Evolutionary conservation across 2,329 filamentous ascomycete genomes (phyloP), one percentile per base, ranked within the genome.

Genomic region (Chaetomiaceae sp.): DNA sequence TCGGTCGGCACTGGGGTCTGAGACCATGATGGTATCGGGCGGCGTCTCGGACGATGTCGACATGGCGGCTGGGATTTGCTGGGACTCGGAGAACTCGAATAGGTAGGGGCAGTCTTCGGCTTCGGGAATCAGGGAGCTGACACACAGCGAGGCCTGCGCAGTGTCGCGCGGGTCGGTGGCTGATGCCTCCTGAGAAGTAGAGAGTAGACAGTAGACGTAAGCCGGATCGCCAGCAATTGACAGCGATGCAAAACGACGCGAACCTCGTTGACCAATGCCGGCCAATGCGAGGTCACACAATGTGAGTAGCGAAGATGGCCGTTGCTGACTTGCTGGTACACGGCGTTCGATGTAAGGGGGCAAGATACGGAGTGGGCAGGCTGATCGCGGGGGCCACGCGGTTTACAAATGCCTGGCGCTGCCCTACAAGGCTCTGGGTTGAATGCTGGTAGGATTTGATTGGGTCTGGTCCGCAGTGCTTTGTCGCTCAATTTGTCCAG

Each of bases 21-120:
- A 61, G 34, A 59, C 59, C 63, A 66, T 65, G 38, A 63, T 62
- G 45, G 62, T 64, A 51, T 65, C 63, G 33, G 63, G 60, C 5
- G 62, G 58, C 14, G 62, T 63, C 21, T 58, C 61, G 38, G 64
- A 63, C 7, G 61, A 63, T 3, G 63, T 62, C 21, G 64, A 64
- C 64, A 66, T 65, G 21, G 40, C 33, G 46, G 32, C 25, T 27
- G 25, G 5, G 25, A 9, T 9, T 27, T 13, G 41, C n/a, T 7
- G 27, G 33, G 25, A 16, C 25, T 33, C 27, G 34, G 20, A 27
- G 36, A 34, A 27, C 5, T 25, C 32, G 32, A n/a, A n/a, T n/a
- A n/a, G n/a, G n/a, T n/a, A n/a, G n/a, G n/a, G 18, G 32, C 25
- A 8, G 32, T 23, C 23, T 23, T 37, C 21, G 16, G 30, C 13